Evolutionary conservation across 768 basidiomycete species (phyloP).

Genomic region (Phanerochaete sordida): DNA sequence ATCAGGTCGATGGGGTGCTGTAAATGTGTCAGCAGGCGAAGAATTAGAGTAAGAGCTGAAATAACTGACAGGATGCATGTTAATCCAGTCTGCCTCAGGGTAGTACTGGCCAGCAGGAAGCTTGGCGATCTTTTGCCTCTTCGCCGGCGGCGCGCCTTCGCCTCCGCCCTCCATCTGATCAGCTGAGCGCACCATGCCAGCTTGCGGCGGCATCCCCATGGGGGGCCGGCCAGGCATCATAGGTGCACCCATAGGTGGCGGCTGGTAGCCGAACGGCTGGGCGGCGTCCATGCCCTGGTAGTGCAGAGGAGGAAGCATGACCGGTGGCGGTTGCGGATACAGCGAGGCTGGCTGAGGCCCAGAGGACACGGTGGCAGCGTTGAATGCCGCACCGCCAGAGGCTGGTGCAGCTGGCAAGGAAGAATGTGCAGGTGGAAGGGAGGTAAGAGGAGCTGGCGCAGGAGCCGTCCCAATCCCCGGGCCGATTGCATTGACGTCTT

Average conservation of each 20-base stretch:
- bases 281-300: conserved; percentile 76
- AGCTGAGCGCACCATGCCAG: conserved; percentile 73
- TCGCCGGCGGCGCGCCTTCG: conserved; percentile 73
- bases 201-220: conserved; percentile 59
- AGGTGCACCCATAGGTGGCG: conserved; percentile 40
- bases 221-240: conserved; percentile 26
- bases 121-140: conserved; percentile 84
- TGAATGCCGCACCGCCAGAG: conserved; percentile 51
- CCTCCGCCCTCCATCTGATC: conserved; percentile 74
- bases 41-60: conserved; percentile 3
- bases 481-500: conserved; percentile 77
- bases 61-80: conserved; percentile 72
- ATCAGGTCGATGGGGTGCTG: conserved; percentile 84
- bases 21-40: neutral
- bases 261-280: conserved; percentile 79
- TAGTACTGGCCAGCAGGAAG: conserved; percentile 81
- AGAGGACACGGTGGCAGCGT: conserved; percentile 85
- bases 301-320: conserved; percentile 83
- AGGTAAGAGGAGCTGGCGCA: conserved; percentile 58
- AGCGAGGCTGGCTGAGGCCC: conserved; percentile 87
- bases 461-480: conserved; percentile 84
- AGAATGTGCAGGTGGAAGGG: conserved; percentile 64
- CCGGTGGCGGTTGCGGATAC: conserved; percentile 55
- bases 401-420: conserved; percentile 70
- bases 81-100: conserved; percentile 86